phyloP scores from a whole-genome alignment of 768 basidiomycete species.

The Lactarius tabidus region DNA sequence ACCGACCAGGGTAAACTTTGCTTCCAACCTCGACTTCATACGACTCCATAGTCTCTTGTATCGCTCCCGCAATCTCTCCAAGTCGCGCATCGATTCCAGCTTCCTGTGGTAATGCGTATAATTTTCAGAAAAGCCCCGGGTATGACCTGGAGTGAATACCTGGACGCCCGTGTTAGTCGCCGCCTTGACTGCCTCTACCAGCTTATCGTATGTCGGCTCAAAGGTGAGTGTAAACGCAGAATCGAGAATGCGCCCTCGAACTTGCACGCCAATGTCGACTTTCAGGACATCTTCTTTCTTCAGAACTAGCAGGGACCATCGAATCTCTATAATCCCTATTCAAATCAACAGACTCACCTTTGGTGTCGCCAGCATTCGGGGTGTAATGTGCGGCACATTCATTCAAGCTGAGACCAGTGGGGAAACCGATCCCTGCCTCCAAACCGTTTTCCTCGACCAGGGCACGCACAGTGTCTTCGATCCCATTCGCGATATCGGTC shows the following conservation, averaged over 20 bases:
- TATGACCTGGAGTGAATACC: constrained; percentile 37
- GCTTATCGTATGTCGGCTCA: constrained; percentile 84
- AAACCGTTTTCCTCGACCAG: constrained; percentile 89
- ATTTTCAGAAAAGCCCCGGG: constrained; percentile 5
- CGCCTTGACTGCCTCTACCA: constrained; percentile 88
- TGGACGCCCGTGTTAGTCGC: constrained; percentile 91
- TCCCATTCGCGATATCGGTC: constrained; percentile 90
- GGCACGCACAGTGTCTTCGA: constrained; percentile 88
- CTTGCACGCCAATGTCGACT: constrained; percentile 97
- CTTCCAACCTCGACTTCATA: constrained; percentile 94
- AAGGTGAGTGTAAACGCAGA: constrained; percentile 93
- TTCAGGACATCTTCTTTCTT: constrained; percentile 85
- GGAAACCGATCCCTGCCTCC: constrained; percentile 89
- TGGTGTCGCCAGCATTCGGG: constrained; percentile 90
- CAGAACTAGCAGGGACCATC: constrained; percentile 51
- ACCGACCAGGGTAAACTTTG: constrained; percentile 71
- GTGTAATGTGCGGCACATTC: constrained; percentile 96
- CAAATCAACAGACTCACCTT: constrained; percentile 44
- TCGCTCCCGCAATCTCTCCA: constrained; percentile 85
- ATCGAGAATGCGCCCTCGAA: constrained; percentile 91
- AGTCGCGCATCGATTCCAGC: constrained; percentile 94
- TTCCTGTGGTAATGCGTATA: constrained; percentile 49
- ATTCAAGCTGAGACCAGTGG: constrained; percentile 91
- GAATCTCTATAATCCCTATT: background rate
- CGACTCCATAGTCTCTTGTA: constrained; percentile 99